Evolutionary conservation across 2,329 filamentous ascomycete species (phyloP).

Genomic region (Alternaria panax): DNA sequence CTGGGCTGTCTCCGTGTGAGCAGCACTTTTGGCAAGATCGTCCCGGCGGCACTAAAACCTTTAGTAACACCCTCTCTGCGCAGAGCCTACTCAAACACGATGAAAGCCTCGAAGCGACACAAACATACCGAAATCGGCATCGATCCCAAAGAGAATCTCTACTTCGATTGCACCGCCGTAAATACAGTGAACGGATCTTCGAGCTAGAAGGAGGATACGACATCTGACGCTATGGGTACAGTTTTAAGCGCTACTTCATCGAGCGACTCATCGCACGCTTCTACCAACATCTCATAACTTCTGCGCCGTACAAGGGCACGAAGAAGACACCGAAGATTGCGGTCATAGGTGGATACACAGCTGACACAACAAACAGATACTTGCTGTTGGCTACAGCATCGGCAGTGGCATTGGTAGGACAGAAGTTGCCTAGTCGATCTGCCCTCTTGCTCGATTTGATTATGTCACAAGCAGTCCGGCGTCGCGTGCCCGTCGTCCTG

Average conservation of each 20-base stretch:
- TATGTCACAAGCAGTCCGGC: slow-evolving; percentile 60
- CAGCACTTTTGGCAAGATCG: slow-evolving; percentile 94
- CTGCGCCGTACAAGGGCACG: slow-evolving; percentile 36
- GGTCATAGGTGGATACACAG: slow-evolving; percentile 84
- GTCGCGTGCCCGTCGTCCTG: slow-evolving; percentile 72
- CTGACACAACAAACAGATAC: slow-evolving; percentile 71
- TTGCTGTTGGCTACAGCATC: slow-evolving; percentile 72
- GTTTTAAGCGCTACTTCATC: slow-evolving; percentile 81
- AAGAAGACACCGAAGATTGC: slow-evolving; percentile 69
- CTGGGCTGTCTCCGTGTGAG: slow-evolving; percentile 85
- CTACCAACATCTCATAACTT: slow-evolving; percentile 55
- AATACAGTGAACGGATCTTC: slow-evolving; percentile 91
- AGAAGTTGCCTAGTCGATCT: slow-evolving; percentile 70
- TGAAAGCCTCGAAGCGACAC: slow-evolving; percentile 80
- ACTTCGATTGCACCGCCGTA: slow-evolving; percentile 76
- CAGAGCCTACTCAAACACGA: slow-evolving; percentile 85
- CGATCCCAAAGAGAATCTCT: slow-evolving; percentile 73
- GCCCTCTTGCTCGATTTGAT: slow-evolving; percentile 73
- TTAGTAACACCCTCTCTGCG: slow-evolving; percentile 80
- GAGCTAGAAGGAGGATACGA: slow-evolving; percentile 88
- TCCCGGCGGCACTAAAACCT: slow-evolving; percentile 81
- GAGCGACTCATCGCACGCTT: slow-evolving; percentile 77
- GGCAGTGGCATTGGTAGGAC: slow-evolving; percentile 61
- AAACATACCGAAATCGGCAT: slow-evolving; percentile 73
- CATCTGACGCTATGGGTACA: slow-evolving; percentile 85